These are phyloP conservation scores for Penicillium antarcticum DNA, from an alignment of 495 filamentous ascomycete genomes.

Conservation along the genomic window DNA sequence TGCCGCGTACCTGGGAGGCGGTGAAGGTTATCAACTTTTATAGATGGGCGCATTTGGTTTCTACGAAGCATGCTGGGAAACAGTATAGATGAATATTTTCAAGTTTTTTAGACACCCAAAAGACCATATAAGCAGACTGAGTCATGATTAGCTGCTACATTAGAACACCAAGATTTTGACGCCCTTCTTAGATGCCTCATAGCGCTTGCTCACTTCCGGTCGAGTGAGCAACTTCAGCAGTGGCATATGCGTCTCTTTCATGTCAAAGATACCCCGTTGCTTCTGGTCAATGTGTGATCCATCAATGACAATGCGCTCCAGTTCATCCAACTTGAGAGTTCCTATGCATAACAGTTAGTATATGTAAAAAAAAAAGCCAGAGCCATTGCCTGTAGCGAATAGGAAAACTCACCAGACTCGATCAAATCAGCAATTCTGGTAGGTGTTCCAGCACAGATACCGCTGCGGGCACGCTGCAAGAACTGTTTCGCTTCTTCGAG, in stretches of 20 bases:
- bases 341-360: slow-evolving; percentile 43
- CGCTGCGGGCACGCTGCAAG: slow-evolving; percentile 60
- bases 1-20: slow-evolving; percentile 18
- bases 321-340: slow-evolving; percentile 59
- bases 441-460: slow-evolving; percentile 88
- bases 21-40: slow-evolving; percentile 11
- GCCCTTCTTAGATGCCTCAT: slow-evolving; percentile 40
- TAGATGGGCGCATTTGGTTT: neutral
- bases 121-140: neutral
- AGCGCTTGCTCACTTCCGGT: slow-evolving; percentile 66
- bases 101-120: neutral
- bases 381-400: neutral
- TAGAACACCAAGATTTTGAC: slow-evolving; percentile 42
- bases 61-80: neutral
- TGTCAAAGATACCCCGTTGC: slow-evolving; percentile 86
- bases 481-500: slow-evolving; percentile 78
- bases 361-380: neutral
- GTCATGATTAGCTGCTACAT: slow-evolving; percentile 1
- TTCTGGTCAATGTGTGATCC: slow-evolving; percentile 89
- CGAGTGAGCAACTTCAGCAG: slow-evolving; percentile 66
- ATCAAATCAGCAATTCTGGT: slow-evolving; percentile 75
- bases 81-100: neutral
- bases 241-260: slow-evolving; percentile 82
- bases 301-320: slow-evolving; percentile 83
- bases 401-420: slow-evolving; percentile 58